These are phyloP conservation scores for Colletotrichum melonis DNA, from an alignment of 2,329 filamentous ascomycete genomes.

Conservation along the genomic window DNA sequence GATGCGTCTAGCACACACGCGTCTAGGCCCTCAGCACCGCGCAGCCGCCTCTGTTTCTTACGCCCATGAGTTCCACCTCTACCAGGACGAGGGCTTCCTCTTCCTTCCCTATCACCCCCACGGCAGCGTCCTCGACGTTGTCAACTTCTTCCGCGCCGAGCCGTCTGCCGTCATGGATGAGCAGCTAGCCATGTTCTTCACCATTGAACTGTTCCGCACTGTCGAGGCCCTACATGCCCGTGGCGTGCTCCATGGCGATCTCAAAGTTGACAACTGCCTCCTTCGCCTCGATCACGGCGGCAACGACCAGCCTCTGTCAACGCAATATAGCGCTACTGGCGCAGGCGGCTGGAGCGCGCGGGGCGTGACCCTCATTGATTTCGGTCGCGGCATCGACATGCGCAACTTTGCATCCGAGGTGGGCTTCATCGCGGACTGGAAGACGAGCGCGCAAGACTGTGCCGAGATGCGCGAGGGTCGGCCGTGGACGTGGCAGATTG, in stretches of 20 bases:
- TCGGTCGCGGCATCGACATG: conserved; percentile 96
- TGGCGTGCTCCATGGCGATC: conserved; percentile 87
- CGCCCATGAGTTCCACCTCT: conserved; percentile 92
- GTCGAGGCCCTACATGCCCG: conserved; percentile 87
- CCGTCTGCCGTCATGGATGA: conserved; percentile 86
- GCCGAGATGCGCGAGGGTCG: conserved; percentile 94
- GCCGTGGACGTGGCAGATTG: conserved; percentile 97
- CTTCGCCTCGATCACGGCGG: conserved; percentile 76
- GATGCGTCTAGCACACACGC: conserved; percentile 82
- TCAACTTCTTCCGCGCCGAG: conserved; percentile 86
- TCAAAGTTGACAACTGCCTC: conserved; percentile 96
- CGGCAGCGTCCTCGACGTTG: conserved; percentile 92
- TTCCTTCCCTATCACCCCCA: conserved; percentile 89
- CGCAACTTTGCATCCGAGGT: conserved; percentile 80
- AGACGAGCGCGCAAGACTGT: conserved; percentile 87
- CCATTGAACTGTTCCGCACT: conserved; percentile 89
- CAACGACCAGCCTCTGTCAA: conserved; percentile 60
- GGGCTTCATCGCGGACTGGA: conserved; percentile 96
- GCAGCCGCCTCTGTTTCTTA: conserved; percentile 82
- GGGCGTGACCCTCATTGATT: conserved; percentile 91
- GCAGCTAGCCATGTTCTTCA: conserved; percentile 92
- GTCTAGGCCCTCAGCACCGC: conserved; percentile 78
- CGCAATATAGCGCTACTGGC: conserved; percentile 79
- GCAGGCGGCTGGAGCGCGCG: conserved; percentile 81
- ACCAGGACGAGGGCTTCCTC: conserved; percentile 89